Conservation (phyloP, 2,329 filamentous ascomycete genomes). For the Colletotrichum siamense region DNA sequence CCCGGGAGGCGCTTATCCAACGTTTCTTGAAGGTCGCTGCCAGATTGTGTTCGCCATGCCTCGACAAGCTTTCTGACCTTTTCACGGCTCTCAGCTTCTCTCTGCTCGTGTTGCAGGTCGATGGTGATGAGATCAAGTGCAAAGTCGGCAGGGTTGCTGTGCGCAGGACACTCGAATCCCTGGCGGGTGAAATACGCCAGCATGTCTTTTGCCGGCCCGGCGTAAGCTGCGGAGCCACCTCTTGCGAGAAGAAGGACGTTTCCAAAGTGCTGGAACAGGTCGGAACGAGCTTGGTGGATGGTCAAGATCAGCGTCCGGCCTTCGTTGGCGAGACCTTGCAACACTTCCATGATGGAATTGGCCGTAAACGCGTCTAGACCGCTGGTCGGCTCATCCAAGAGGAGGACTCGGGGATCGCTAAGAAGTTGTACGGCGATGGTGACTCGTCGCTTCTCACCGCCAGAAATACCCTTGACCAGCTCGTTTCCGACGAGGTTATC, state of each 20-base stretch:
- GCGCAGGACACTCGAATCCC: constrained; percentile 69
- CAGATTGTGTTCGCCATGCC: constrained; percentile 51
- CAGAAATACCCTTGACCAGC: constrained; percentile 78
- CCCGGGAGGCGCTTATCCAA: constrained; percentile 27
- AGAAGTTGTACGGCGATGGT: constrained; percentile 81
- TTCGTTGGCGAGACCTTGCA: constrained; percentile 73
- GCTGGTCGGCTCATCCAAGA: constrained; percentile 79
- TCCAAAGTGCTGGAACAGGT: constrained; percentile 74
- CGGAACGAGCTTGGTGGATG: constrained; percentile 78
- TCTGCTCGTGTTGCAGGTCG: constrained; percentile 69
- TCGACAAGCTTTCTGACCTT: constrained; percentile 67
- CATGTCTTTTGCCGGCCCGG: constrained; percentile 68
- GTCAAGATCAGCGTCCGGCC: constrained; percentile 78
- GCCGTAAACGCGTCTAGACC: constrained; percentile 82
- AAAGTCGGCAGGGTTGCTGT: constrained; percentile 81
- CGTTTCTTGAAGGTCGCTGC: constrained; percentile 2
- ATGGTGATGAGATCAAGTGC: constrained; percentile 79
- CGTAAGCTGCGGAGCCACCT: constrained; percentile 72
- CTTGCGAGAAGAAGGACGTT: constrained; percentile 74
- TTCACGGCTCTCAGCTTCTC: constrained; percentile 66
- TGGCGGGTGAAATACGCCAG: constrained; percentile 65
- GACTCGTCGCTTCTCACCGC: constrained; percentile 79
- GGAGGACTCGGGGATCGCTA: constrained; percentile 74
- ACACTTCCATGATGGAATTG: constrained; percentile 76
- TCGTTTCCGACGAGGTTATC: constrained; percentile 77